A percentile compares a stretch with the other conserved stretches of the same genome.
Conservation (phyloP, 805 yeast species). For the Wickerhamomyces queroliae region DNA sequence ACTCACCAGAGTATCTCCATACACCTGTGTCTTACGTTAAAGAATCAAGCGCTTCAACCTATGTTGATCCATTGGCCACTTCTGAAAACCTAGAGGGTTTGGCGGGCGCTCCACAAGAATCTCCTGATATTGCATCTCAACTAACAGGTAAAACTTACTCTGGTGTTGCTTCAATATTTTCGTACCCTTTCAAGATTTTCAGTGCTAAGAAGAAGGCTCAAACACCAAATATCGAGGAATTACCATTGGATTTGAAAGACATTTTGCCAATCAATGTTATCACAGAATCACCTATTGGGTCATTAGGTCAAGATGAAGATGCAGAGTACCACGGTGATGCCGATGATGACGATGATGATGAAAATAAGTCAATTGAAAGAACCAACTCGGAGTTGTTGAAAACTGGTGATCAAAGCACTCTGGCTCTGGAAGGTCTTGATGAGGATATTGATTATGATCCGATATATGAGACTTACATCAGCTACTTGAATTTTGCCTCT, state of each 20-base stretch:
- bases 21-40: background rate
- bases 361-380: background rate
- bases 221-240: no score
- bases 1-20: background rate
- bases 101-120: no score
- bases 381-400: slow-evolving; percentile 1
- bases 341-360: background rate
- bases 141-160: no score
- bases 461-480: slow-evolving; percentile 8
- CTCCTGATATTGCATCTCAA: no score
- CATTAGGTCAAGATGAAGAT: no score
- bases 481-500: slow-evolving; percentile 3
- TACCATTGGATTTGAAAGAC: background rate
- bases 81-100: no score
- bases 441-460: slow-evolving; percentile 3
- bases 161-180: slow-evolving; percentile 1
- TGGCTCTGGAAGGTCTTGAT: background rate
- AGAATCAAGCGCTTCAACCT: background rate
- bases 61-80: no score
- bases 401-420: background rate
- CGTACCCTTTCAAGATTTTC: slow-evolving; percentile 2
- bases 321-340: background rate
- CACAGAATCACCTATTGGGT: slow-evolving; percentile 2
- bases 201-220: background rate
- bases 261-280: slow-evolving; percentile 1